A percentile compares a stretch with the other conserved stretches of the same genome.
Conservation (phyloP, 23 red algal species). For the Pyropia haitanensis region DNA sequence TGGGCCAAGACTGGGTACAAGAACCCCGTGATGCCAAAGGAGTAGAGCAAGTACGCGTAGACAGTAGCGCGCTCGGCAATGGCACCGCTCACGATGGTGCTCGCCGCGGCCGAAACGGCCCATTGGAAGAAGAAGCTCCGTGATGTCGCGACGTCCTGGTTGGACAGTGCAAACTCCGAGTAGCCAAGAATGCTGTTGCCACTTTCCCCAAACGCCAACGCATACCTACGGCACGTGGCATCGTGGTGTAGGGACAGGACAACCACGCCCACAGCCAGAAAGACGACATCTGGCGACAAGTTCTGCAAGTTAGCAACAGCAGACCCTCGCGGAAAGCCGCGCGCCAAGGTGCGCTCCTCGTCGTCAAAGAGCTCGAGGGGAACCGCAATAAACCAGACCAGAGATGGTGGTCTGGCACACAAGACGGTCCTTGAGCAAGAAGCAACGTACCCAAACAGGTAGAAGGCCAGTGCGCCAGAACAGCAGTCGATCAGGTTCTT, state of each 20-base stretch:
- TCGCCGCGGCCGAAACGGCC: constrained; percentile 39
- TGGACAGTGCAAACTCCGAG: constrained; percentile 22
- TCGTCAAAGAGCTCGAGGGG: too few species aligned
- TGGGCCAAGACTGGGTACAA: constrained; percentile 59
- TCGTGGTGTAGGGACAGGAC: too few species aligned
- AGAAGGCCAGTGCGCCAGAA: constrained; percentile 30
- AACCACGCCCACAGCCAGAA: too few species aligned
- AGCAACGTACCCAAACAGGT: constrained; percentile 24
- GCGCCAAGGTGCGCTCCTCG: constrained; percentile 12
- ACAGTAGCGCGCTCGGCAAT: constrained; percentile 35
- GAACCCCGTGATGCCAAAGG: constrained; percentile 33
- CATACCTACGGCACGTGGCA: too few species aligned
- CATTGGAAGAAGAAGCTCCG: constrained; percentile 28
- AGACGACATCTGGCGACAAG: too few species aligned
- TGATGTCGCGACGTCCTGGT: not conserved
- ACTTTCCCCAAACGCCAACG: not conserved
- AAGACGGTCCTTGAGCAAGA: too few species aligned
- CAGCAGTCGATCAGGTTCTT: constrained; percentile 10
- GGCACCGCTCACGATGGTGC: constrained; percentile 47
- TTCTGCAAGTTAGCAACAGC: not conserved
- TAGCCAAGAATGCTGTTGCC: constrained; percentile 30
- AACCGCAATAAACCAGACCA: too few species aligned
- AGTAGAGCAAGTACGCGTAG: constrained; percentile 29
- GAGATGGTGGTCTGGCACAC: too few species aligned
- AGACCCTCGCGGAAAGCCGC: not conserved